Base-by-base conservation (phyloP, 2,329 filamentous ascomycete genomes). In the Phyllosticta ampelicida region DNA sequence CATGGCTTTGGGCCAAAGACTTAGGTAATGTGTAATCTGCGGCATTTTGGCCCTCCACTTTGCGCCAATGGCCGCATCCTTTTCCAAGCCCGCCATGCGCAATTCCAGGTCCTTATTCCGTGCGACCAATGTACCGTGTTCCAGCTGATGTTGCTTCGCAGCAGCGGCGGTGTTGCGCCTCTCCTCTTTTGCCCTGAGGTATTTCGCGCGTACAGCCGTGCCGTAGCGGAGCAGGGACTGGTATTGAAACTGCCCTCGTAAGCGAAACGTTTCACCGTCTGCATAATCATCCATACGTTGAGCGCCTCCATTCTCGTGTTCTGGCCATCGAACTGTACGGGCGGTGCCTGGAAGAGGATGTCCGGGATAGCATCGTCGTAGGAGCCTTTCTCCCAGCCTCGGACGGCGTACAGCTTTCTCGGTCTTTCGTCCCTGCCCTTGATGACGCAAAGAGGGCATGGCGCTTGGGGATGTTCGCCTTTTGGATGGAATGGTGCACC, bases 191-290 rank as follows among this genome's bases (percentile, higher is more conserved):
- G 20, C 21, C 19, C 6, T 30, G 48, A 23, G 51, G 6, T 20
- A 50, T 19, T 51, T 63, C 16, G 16, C 26, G 20, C 21, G 48
- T 28, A 16, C 59, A 10, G 64, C 61, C 26, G 63, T 65, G 9
- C 68, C 67, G 56, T 68, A 75, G 1, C 66, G 64, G 5, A 70
- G 58, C 18, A 75, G 62, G 1, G 67, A 66, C 29, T 69, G 63
- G 59, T 78, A 80, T 62, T 79, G 77, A 56, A 79, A 79, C 77
- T 79, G 60, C 2, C n/a, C 8, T 5, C 18, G 36, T 58, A 18
- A 58, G 51, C 36, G 29, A 26, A n/a, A 29, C 9, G 30, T n/a
- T 23, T 11, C n/a, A 19, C 9, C 20, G 16, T 10, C 20, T 18
- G 51, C 9, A 11, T 5, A 18, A 6, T 3, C 3, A 6, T 8